Evolutionary conservation across 371 early-diverging fungal genomes (phyloP).

Genomic region (Umbelopsis sp.): DNA sequence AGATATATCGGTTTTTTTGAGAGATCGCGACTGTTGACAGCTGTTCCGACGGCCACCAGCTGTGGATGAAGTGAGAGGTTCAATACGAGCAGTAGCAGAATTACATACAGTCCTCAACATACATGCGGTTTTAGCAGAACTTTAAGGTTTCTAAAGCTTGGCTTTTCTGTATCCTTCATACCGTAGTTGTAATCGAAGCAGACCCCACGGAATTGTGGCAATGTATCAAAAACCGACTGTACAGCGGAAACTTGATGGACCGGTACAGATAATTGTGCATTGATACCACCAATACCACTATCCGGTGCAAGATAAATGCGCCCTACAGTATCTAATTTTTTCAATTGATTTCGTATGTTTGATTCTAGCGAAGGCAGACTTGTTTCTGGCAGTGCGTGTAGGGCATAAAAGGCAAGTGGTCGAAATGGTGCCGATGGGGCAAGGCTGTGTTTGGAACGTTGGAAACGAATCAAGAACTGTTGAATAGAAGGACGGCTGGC

Average conservation of each 20-base stretch:
- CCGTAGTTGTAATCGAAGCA: constrained; percentile 62
- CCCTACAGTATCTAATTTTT: constrained; percentile 59
- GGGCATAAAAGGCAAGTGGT: constrained; percentile 40
- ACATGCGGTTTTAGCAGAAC: constrained; percentile 67
- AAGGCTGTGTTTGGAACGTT: not conserved
- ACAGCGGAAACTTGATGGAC: constrained; percentile 38
- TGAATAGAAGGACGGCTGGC: not conserved
- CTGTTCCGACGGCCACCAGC: constrained; percentile 61
- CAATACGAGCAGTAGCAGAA: not conserved
- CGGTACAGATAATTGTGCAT: constrained; percentile 77
- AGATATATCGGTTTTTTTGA: constrained; percentile 63
- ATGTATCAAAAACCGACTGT: constrained; percentile 44
- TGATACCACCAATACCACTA: constrained; percentile 63
- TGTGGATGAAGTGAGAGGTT: not conserved
- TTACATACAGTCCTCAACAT: not conserved
- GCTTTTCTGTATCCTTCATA: constrained; percentile 52
- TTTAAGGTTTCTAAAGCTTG: constrained; percentile 66
- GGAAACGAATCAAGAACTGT: not conserved
- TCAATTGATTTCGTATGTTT: constrained; percentile 34
- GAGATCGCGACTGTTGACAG: constrained; percentile 50
- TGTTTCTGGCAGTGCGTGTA: constrained; percentile 27
- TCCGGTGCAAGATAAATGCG: constrained; percentile 72
- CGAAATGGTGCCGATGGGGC: constrained; percentile 20
- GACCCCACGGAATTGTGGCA: constrained; percentile 31
- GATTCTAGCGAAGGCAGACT: constrained; percentile 26